These are phyloP conservation scores for Pichia sp. DNA, from an alignment of 1,139 yeast species.

Conservation along the genomic window DNA sequence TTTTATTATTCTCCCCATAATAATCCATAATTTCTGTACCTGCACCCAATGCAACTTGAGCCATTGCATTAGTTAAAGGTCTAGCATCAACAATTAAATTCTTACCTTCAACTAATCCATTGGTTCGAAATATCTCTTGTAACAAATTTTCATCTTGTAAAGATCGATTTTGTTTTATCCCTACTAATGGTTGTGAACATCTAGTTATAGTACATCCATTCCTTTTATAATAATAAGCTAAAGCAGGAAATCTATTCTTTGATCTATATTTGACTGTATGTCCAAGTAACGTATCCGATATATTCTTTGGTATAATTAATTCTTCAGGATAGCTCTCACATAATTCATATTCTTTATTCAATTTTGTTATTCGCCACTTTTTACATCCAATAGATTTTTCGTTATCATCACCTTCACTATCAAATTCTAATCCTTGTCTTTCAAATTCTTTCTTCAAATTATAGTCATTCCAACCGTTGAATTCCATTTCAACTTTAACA, in stretches of 20 bases:
- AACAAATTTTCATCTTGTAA: conserved; percentile 85
- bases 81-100: conserved; percentile 86
- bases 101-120: conserved; percentile 27
- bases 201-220: conserved; percentile 80
- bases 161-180: conserved; percentile 80
- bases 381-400: conserved; percentile 13
- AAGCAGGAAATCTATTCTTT: conserved; percentile 75
- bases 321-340: conserved; percentile 71
- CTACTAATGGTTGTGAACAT: conserved; percentile 91
- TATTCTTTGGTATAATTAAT: conserved; percentile 63
- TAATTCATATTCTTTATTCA: conserved; percentile 61
- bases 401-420: background rate
- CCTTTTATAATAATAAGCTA: conserved; percentile 66
- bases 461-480: conserved; percentile 70
- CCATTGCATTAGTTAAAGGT: conserved; percentile 92
- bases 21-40: conserved; percentile 94
- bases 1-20: conserved; percentile 42
- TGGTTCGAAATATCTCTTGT: conserved; percentile 59
- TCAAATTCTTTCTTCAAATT: conserved; percentile 57
- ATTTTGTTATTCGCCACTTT: conserved; percentile 61
- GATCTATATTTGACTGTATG: conserved; percentile 86
- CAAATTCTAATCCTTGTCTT: conserved; percentile 50
- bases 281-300: conserved; percentile 74
- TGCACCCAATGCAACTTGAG: conserved; percentile 94
- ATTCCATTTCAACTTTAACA: conserved; percentile 45